Evolutionary conservation across 1,284 basidiomycete species (phyloP), one percentile per base, ranked within the genome.

Genomic region (Heterobasidion parviporum): DNA sequence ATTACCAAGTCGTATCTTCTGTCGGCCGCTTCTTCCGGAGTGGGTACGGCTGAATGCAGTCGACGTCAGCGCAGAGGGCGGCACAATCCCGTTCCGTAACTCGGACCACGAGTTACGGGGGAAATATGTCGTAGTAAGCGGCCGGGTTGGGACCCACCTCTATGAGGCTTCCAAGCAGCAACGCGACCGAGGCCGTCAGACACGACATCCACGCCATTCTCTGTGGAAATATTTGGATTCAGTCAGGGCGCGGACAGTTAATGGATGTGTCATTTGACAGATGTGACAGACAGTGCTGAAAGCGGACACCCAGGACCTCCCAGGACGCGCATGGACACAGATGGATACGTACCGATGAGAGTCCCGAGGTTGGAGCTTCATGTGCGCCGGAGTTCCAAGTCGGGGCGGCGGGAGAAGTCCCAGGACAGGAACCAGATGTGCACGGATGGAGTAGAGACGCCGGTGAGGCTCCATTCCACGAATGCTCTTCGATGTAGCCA

Each of bases 11-110:
- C 60, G 61, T 72, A 73, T 43, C 63, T 44, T 18, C 66, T 60
- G 54, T 69, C 67, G 16, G 71, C 70, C 10, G 70, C 71, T 51
- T 70, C 70, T 52, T 64, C 62, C 14, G 68, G 61, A 1, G 62
- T 63, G 14, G 61, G 60, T 9, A 72, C 65, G 12, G 70, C 72
- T 72, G 51, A 16, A 48, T 10, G 38, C n/a, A 35, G 33, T 16
- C 5, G 38, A 41, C 3, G 34, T 59, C 56, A 57, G 47, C 38
- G 36, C 10, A 32, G 10, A 41, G 38, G 41, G 12, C 38, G 12
- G 35, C 16, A 48, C 50, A 44, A 41, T n/a, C 3, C n/a, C 12
- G 4, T 5, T 41, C n/a, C n/a, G 38, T 12, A 41, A 1, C 2
- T 41, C 26, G 26, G 26, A 26, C 26, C 5, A 6, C 26, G 26